Evolutionary conservation across 495 filamentous ascomycete species (phyloP).

Genomic region (Penicillium herquei): DNA sequence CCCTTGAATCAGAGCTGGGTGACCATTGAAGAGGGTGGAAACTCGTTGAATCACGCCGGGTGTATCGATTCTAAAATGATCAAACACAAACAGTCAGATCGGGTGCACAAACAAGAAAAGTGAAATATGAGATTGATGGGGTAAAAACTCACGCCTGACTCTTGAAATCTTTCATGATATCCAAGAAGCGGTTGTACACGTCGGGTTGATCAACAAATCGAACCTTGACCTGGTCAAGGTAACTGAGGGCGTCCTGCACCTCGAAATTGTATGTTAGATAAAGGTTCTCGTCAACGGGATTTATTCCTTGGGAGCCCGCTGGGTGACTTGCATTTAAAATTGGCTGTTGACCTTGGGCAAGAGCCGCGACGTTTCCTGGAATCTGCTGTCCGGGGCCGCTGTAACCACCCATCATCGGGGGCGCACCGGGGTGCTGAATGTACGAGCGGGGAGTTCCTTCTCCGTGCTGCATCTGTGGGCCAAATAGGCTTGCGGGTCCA

Average conservation of each 20-base stretch:
- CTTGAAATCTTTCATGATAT: slow-evolving; percentile 99
- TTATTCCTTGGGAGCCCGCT: background rate
- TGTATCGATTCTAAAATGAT: slow-evolving; percentile 75
- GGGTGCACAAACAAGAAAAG: background rate
- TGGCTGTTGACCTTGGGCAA: slow-evolving; percentile 85
- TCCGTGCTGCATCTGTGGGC: slow-evolving; percentile 56
- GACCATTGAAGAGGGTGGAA: slow-evolving; percentile 92
- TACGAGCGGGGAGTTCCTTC: slow-evolving; percentile 60
- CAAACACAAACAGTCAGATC: background rate
- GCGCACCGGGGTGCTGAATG: slow-evolving; percentile 60
- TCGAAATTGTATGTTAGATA: slow-evolving; percentile 14
- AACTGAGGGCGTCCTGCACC: slow-evolving; percentile 89
- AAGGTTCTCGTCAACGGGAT: background rate
- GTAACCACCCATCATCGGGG: slow-evolving; percentile 61
- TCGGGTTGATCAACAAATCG: slow-evolving; percentile 96
- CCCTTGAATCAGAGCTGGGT: slow-evolving; percentile 94
- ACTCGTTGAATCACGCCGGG: slow-evolving; percentile 97
- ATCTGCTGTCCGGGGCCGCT: slow-evolving; percentile 46
- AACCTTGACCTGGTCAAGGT: slow-evolving; percentile 98
- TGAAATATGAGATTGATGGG: background rate
- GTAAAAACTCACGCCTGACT: slow-evolving; percentile 77
- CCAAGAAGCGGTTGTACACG: slow-evolving; percentile 95
- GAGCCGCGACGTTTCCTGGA: slow-evolving; percentile 56
- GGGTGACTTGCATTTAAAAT: slow-evolving; percentile 76
- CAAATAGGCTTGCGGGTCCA: slow-evolving; percentile 63